Evolutionary conservation across 305 asterid genomes (phyloP).

Genomic region (Nicotiana rustica): DNA sequence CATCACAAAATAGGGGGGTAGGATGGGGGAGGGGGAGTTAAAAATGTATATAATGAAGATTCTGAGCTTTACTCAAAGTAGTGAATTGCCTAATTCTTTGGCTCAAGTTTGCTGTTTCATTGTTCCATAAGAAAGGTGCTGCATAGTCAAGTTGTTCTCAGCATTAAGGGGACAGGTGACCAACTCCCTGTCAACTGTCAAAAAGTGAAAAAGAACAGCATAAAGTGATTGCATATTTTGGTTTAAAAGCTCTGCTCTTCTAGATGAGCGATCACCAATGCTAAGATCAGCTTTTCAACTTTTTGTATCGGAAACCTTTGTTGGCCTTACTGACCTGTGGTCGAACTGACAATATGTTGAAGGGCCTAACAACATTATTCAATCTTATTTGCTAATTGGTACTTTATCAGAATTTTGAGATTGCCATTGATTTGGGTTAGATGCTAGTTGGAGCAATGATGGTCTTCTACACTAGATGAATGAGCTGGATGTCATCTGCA

Average conservation of each 20-base stretch:
- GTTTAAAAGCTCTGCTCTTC: neutral
- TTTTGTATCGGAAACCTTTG: neutral
- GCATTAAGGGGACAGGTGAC: neutral
- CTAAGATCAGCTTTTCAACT: constrained; percentile 28
- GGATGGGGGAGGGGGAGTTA: neutral
- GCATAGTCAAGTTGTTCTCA: neutral
- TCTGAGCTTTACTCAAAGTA: neutral
- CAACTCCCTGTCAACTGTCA: neutral
- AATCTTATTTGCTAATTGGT: constrained; percentile 7
- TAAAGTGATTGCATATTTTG: neutral
- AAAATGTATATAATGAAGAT: constrained; percentile 10
- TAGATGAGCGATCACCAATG: neutral
- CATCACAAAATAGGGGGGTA: neutral
- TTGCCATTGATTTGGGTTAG: neutral
- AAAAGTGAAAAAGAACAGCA: neutral
- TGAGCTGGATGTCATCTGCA: neutral
- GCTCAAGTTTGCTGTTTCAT: neutral
- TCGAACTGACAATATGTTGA: neutral
- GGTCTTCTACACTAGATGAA: neutral
- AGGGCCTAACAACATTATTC: neutral
- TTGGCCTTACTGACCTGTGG: constrained; percentile 3
- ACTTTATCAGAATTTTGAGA: neutral
- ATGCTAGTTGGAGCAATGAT: neutral
- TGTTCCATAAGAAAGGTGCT: neutral
- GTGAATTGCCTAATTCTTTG: neutral